Conservation (phyloP, 805 yeast species). For the Sungouiella blattae region DNA sequence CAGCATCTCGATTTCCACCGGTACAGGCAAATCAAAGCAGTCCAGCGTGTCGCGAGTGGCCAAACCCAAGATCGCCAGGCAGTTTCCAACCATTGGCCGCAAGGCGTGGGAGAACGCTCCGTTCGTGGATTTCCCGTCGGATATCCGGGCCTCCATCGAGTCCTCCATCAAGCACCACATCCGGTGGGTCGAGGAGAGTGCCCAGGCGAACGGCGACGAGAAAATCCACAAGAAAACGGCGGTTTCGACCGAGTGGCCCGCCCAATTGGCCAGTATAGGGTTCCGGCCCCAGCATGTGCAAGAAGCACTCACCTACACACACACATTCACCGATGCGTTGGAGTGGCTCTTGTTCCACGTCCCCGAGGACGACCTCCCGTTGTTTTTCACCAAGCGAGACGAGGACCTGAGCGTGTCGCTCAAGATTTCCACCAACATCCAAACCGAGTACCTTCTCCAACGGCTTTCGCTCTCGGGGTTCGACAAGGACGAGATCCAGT, state of each 20-base stretch:
- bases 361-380: constrained; percentile 92
- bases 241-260: constrained; percentile 4
- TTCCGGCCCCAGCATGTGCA: constrained; percentile 65
- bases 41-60: background rate
- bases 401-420: constrained; percentile 57
- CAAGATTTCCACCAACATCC: constrained; percentile 52
- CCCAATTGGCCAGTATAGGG: constrained; percentile 34
- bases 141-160: constrained; percentile 62
- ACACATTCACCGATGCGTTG: constrained; percentile 48
- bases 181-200: constrained; percentile 43
- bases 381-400: constrained; percentile 51
- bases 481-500: constrained; percentile 59
- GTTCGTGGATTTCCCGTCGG: constrained; percentile 63
- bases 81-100: constrained; percentile 33
- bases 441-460: constrained; percentile 54
- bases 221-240: constrained; percentile 3
- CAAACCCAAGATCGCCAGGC: constrained; percentile 2
- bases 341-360: constrained; percentile 84
- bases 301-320: constrained; percentile 66
- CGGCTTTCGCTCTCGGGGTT: constrained; percentile 66
- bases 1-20: constrained; percentile 28
- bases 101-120: constrained; percentile 73
- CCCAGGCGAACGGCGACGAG: constrained; percentile 4
- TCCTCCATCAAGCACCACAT: constrained; percentile 54
- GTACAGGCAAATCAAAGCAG: constrained; percentile 1